phyloP scores from a whole-genome alignment of 1,139 yeast species.

The Kazachstania sp. region DNA sequence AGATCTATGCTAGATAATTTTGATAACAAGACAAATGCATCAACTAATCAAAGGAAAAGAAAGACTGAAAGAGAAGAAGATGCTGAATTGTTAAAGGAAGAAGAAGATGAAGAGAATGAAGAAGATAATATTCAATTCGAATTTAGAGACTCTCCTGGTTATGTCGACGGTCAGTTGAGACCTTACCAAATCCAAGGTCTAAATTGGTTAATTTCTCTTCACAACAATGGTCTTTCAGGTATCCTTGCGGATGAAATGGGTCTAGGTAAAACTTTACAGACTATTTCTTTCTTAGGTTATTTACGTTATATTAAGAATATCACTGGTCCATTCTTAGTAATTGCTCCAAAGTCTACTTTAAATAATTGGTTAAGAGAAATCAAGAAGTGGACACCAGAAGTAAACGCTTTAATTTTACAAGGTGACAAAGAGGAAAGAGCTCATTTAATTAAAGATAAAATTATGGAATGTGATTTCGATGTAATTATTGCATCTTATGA shows the following conservation, averaged over 20 bases:
- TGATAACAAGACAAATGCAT: slow-evolving; percentile 30
- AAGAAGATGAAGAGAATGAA: slow-evolving; percentile 43
- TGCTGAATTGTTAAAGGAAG: slow-evolving; percentile 74
- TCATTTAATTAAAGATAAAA: slow-evolving; percentile 46
- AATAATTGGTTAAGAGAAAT: slow-evolving; percentile 96
- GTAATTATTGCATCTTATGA: slow-evolving; percentile 87
- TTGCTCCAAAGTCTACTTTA: slow-evolving; percentile 90
- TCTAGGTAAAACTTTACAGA: slow-evolving; percentile 87
- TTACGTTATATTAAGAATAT: slow-evolving; percentile 66
- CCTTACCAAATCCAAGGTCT: slow-evolving; percentile 86
- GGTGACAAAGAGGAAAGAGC: slow-evolving; percentile 78
- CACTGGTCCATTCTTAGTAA: slow-evolving; percentile 86
- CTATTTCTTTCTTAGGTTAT: slow-evolving; percentile 84
- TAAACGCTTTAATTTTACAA: slow-evolving; percentile 72
- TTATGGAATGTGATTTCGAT: slow-evolving; percentile 73
- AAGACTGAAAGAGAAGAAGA: slow-evolving; percentile 90
- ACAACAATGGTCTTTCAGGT: slow-evolving; percentile 77
- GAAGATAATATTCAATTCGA: slow-evolving; percentile 18
- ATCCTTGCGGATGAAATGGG: slow-evolving; percentile 99
- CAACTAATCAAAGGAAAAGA: slow-evolving; percentile 35
- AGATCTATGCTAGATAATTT: slow-evolving; percentile 47
- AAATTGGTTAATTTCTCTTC: slow-evolving; percentile 80
- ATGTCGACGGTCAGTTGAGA: slow-evolving; percentile 58
- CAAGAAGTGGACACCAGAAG: slow-evolving; percentile 94
- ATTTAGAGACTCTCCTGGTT: slow-evolving; percentile 55